Percentiles rank a stretch among this genome's conserved stretches.
Evolutionary conservation across 495 filamentous ascomycete genomes (phyloP).

Genomic region (Bacidia rubella): DNA sequence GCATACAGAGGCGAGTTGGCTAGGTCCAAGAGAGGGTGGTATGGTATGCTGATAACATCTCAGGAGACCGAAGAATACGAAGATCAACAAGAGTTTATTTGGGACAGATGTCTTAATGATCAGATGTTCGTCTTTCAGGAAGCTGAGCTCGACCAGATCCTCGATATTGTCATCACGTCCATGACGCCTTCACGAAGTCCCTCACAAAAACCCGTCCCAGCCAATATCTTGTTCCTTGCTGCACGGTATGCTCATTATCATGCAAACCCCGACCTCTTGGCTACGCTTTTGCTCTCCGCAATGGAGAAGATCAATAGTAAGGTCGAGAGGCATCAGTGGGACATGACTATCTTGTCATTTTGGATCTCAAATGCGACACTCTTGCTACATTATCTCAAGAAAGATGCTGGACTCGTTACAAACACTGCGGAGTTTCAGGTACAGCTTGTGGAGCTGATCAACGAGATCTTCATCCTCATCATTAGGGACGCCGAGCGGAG

Average conservation of each 20-base stretch:
- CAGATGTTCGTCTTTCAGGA: constrained; percentile 99
- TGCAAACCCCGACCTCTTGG: constrained; percentile 71
- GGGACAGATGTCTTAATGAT: constrained; percentile 87
- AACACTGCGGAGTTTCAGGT: constrained; percentile 83
- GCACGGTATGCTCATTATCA: constrained; percentile 97
- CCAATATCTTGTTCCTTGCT: constrained; percentile 91
- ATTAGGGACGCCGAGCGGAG: constrained; percentile 94
- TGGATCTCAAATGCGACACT: constrained; percentile 98
- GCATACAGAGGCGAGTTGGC: constrained; percentile 63
- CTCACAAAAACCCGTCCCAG: constrained; percentile 92
- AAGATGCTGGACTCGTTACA: constrained; percentile 69
- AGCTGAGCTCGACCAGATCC: constrained; percentile 70
- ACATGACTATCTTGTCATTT: constrained; percentile 98
- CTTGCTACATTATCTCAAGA: constrained; percentile 90
- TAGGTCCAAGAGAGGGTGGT: background rate
- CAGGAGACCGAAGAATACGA: constrained; percentile 74
- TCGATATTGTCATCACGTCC: constrained; percentile 93
- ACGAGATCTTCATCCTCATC: constrained; percentile 98
- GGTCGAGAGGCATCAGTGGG: constrained; percentile 90
- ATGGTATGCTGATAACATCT: background rate
- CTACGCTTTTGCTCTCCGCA: constrained; percentile 64
- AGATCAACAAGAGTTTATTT: constrained; percentile 91
- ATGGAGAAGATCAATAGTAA: constrained; percentile 96
- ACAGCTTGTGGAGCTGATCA: constrained; percentile 87
- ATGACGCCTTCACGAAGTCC: constrained; percentile 95